phyloP scores from a whole-genome alignment of 164 flowering plant genomes.

The Sextonia rubra region DNA sequence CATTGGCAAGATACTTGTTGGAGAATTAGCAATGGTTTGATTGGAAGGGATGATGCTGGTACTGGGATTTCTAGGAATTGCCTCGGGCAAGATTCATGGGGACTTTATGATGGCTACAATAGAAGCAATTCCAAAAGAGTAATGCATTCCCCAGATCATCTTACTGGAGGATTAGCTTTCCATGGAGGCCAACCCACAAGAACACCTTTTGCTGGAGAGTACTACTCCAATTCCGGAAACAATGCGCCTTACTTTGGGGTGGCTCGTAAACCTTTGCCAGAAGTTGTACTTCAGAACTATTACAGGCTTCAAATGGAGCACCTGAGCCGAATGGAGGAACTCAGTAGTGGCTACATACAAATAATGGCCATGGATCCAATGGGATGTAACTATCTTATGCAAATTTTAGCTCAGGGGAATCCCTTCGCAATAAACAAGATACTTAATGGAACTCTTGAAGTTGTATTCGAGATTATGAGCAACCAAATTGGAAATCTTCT shows the following conservation, averaged over 20 bases:
- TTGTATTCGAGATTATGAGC: not conserved
- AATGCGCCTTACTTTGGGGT: not conserved
- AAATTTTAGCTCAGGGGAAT: not conserved
- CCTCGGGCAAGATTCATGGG: not conserved
- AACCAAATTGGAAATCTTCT: not conserved
- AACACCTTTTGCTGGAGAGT: not conserved
- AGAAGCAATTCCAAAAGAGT: not conserved
- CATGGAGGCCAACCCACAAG: not conserved
- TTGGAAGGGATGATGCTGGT: not conserved
- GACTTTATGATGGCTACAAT: not conserved
- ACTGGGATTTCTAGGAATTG: not conserved
- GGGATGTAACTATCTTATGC: not conserved
- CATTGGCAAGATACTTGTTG: no score
- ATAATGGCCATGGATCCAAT: not conserved
- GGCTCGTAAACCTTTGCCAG: not conserved
- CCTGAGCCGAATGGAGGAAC: not conserved
- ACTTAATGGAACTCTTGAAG: not conserved
- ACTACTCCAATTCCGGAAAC: not conserved
- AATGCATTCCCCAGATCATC: not conserved
- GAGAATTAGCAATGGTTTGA: not conserved
- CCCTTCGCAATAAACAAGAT: not conserved
- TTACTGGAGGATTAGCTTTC: not conserved
- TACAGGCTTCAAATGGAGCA: not conserved
- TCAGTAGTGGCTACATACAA: not conserved
- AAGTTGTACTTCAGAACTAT: not conserved